Base-by-base conservation (phyloP, 129 eudicot species). In the Logfia minima region DNA sequence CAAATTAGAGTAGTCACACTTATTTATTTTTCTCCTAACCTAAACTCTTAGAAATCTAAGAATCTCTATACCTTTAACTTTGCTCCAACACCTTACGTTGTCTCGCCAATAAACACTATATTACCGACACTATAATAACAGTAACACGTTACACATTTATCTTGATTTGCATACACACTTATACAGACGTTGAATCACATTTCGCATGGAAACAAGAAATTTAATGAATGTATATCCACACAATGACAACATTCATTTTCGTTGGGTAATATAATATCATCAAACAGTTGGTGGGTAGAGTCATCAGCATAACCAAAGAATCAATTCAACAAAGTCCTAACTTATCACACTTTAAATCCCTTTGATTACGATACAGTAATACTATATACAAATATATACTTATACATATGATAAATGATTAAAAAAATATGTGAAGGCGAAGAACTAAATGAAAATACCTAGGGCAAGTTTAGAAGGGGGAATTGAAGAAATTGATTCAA, bases 401-500 rank as follows among this genome's bases (percentile, higher is more conserved):
- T 13, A 39, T 39, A 39, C 14, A 39, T 39, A 39, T 8, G 2
- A 39, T 9, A 45, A 45, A 3, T 45, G 53, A 45, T 19, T 18
- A 66, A 66, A 53, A 6, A 19, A 3, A 11, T 22, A 11, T 24
- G 26, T 6, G 8, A 34, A 0, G 56, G 14, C 5, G 0, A 18
- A 41, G 37, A 24, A 21, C 0, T 13, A 60, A 34, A 32, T 1
- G 59, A 26, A 39, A 28, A 37, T 21, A 58, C 98, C 97, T 81
- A 28, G 83, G 34, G 95, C 89, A 74, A 93, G 88, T 26, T 65
- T 21, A 63, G 85, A 81, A 28, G 88, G 87, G 77, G 92, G 77
- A 21, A 84, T 3, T 29, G 87, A 83, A 35, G 91, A 85, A 22
- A 88, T 84, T 1, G 96, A 92, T 23, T 84, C 81, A 60, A 90